Percentiles rank a stretch among this genome's conserved stretches.
Evolutionary conservation across 495 filamentous ascomycete genomes (phyloP).

Genomic region (Astrocystis sublimbata): DNA sequence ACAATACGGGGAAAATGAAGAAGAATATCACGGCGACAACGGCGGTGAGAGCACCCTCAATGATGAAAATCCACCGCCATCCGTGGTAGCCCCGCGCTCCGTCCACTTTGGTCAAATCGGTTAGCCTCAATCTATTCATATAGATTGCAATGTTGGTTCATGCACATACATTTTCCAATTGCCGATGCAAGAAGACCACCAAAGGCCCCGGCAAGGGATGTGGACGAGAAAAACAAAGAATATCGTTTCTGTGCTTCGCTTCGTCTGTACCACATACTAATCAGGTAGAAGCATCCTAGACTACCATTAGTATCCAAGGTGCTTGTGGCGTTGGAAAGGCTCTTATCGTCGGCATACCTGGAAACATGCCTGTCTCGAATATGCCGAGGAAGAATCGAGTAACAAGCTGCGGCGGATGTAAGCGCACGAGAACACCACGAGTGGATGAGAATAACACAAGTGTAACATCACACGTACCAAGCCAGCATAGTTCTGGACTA

Average conservation of each 20-base stretch:
- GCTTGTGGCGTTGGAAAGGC: conserved; percentile 34
- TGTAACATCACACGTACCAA: conserved; percentile 37
- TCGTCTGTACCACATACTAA: conserved; percentile 86
- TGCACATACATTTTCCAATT: conserved; percentile 66
- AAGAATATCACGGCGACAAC: conserved; percentile 71
- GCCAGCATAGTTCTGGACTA: conserved; percentile 76
- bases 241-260: conserved; percentile 85
- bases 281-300: conserved; percentile 70
- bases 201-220: conserved; percentile 82
- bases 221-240: conserved; percentile 84
- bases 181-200: conserved; percentile 80
- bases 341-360: conserved; percentile 42
- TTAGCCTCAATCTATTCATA: conserved; percentile 16
- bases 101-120: conserved; percentile 49
- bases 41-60: conserved; percentile 74
- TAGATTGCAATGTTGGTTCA: not conserved
- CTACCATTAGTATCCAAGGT: not conserved
- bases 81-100: conserved; percentile 67
- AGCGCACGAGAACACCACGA: not conserved
- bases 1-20: conserved; percentile 81
- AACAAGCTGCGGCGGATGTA: conserved; percentile 46
- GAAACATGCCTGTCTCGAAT: conserved; percentile 90
- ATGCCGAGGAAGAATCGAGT: conserved; percentile 87
- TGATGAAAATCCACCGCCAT: conserved; percentile 83
- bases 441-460: not conserved